Conservation (phyloP, 768 basidiomycete species). For the Chiua virens region DNA sequence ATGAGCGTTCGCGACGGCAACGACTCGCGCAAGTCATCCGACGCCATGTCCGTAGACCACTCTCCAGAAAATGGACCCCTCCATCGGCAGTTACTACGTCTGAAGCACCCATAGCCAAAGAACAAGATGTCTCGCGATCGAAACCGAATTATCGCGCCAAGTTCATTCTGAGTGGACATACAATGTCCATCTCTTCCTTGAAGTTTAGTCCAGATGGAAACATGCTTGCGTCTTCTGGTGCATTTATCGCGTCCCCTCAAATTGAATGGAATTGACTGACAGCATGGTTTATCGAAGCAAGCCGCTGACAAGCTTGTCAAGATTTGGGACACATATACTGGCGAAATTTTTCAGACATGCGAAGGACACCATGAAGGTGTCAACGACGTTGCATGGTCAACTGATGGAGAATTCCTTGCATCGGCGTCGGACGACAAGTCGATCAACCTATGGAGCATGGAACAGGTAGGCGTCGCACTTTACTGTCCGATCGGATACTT, state of each 20-base stretch:
- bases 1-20: slow-evolving; percentile 18
- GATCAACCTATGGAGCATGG: slow-evolving; percentile 81
- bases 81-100: background rate
- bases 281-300: slow-evolving; percentile 45
- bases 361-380: slow-evolving; percentile 79
- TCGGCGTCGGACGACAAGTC: slow-evolving; percentile 94
- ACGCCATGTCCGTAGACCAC: slow-evolving; percentile 10
- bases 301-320: slow-evolving; percentile 84
- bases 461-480: slow-evolving; percentile 44
- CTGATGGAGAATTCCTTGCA: slow-evolving; percentile 78
- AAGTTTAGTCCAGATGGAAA: slow-evolving; percentile 88
- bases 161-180: slow-evolving; percentile 79
- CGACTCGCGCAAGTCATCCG: slow-evolving; percentile 6
- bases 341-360: slow-evolving; percentile 71
- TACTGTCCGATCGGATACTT: background rate
- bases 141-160: slow-evolving; percentile 57
- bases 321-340: slow-evolving; percentile 73
- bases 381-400: slow-evolving; percentile 89
- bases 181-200: slow-evolving; percentile 75
- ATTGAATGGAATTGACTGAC: slow-evolving; percentile 12
- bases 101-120: background rate
- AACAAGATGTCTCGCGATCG: slow-evolving; percentile 5
- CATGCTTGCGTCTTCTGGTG: slow-evolving; percentile 83
- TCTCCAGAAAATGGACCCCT: background rate
- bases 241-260: slow-evolving; percentile 26